phyloP scores from a whole-genome alignment of 2,329 filamentous ascomycete genomes.

The Arthrobotrys sphaeroides region DNA sequence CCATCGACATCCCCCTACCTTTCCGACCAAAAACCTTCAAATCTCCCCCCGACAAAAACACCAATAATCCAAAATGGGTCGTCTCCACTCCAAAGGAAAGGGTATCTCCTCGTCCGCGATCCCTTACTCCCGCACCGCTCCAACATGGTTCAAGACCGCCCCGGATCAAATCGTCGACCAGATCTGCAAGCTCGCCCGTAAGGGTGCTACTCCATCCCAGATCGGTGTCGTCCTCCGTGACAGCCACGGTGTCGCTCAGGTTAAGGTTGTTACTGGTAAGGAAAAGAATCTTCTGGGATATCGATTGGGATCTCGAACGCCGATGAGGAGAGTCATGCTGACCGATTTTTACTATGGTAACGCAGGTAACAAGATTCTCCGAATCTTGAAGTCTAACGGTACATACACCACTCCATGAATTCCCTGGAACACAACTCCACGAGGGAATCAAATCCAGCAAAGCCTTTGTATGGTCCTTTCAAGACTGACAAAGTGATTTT shows the following conservation, averaged over 20 bases:
- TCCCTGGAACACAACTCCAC: background rate
- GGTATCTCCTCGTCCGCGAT: slow-evolving; percentile 95
- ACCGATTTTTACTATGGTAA: slow-evolving; percentile 1
- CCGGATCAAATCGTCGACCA: slow-evolving; percentile 98
- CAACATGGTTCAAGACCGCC: slow-evolving; percentile 97
- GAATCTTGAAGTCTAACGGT: slow-evolving; percentile 98
- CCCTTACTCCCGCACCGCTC: slow-evolving; percentile 93
- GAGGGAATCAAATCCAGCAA: slow-evolving; percentile 59
- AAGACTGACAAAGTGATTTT: slow-evolving; percentile 93
- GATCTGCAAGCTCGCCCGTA: slow-evolving; percentile 98
- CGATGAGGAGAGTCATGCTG: background rate
- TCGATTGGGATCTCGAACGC: background rate
- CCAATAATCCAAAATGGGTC: slow-evolving; percentile 51
- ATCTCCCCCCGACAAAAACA: background rate
- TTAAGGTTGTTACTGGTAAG: slow-evolving; percentile 96
- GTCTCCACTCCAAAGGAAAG: slow-evolving; percentile 91
- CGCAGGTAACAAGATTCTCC: slow-evolving; percentile 98
- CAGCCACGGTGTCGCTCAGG: slow-evolving; percentile 96
- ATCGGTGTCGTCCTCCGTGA: slow-evolving; percentile 99
- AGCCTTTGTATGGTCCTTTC: slow-evolving; percentile 90
- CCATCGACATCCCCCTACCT: slow-evolving; percentile 26
- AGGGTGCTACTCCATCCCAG: slow-evolving; percentile 97
- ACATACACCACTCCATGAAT: slow-evolving; percentile 67
- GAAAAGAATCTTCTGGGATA: slow-evolving; percentile 16
- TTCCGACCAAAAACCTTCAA: background rate